phyloP scores from a whole-genome alignment of 257 asterid species.

The Ilex asprella region DNA sequence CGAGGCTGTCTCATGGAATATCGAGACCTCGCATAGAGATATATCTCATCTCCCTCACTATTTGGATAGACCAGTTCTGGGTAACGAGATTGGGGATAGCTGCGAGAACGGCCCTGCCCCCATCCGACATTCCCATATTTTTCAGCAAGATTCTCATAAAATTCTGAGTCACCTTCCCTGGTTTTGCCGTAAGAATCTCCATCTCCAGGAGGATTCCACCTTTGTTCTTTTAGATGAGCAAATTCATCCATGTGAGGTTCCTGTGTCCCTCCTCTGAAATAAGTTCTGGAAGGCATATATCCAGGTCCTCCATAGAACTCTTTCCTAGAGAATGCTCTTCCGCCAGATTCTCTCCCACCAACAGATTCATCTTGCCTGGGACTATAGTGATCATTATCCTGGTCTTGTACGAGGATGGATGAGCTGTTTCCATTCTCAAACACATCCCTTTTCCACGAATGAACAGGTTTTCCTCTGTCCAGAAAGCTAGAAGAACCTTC shows the following conservation, averaged over 20 bases:
- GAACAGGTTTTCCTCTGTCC: conserved; percentile 52
- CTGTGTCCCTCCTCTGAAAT: conserved; percentile 35
- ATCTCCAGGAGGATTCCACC: conserved; percentile 61
- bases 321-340: conserved; percentile 50
- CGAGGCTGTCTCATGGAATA: conserved; percentile 91
- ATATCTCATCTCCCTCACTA: conserved; percentile 54
- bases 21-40: conserved; percentile 75
- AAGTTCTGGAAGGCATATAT: conserved; percentile 44
- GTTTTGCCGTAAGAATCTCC: conserved; percentile 46
- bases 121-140: conserved; percentile 60
- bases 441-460: conserved; percentile 65
- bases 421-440: conserved; percentile 46
- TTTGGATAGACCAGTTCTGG: conserved; percentile 53
- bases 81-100: conserved; percentile 41
- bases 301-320: conserved; percentile 63
- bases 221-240: conserved; percentile 53
- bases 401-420: conserved; percentile 39
- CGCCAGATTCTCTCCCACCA: conserved; percentile 25
- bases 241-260: conserved; percentile 62
- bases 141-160: conserved; percentile 45
- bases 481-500: conserved; percentile 47
- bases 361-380: conserved; percentile 56
- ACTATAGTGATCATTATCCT: conserved; percentile 52
- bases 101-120: conserved; percentile 49
- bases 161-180: conserved; percentile 53